These are phyloP conservation scores for Citrullus amarus DNA, from an alignment of 306 rosid species.

Conservation along the genomic window DNA sequence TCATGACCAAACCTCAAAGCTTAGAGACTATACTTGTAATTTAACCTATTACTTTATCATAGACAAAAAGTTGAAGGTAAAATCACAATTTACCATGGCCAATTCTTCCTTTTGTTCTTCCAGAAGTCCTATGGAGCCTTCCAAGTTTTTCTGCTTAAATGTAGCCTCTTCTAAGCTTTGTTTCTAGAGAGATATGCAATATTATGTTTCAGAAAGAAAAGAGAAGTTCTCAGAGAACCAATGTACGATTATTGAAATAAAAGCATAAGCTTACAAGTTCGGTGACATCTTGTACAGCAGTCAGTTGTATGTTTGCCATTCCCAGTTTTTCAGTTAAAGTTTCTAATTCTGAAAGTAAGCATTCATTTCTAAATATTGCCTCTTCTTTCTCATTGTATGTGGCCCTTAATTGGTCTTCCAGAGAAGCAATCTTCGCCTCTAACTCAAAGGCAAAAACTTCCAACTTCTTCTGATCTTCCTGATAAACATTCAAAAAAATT, in stretches of 20 bases:
- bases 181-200: constrained; percentile 32
- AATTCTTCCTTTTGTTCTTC: constrained; percentile 75
- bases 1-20: neutral
- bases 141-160: constrained; percentile 37
- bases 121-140: constrained; percentile 41
- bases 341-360: constrained; percentile 49
- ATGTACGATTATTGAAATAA: constrained; percentile 1
- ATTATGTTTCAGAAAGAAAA: constrained; percentile 1
- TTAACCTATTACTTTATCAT: neutral
- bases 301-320: constrained; percentile 35
- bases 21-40: neutral
- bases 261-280: constrained; percentile 49
- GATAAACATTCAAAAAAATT: constrained; percentile 4
- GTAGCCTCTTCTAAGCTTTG: constrained; percentile 52
- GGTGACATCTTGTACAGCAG: constrained; percentile 38
- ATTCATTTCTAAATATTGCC: constrained; percentile 36
- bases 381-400: constrained; percentile 47
- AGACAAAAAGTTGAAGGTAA: neutral
- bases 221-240: neutral
- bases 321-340: constrained; percentile 39
- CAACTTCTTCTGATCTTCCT: constrained; percentile 70
- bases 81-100: constrained; percentile 46
- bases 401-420: constrained; percentile 49
- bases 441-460: constrained; percentile 65
- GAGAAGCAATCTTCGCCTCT: constrained; percentile 47